Percentiles rank a stretch among this genome's conserved stretches.
phyloP scores from a whole-genome alignment of 2,329 filamentous ascomycete species.

The Neoscytalidium dimidiatum region DNA sequence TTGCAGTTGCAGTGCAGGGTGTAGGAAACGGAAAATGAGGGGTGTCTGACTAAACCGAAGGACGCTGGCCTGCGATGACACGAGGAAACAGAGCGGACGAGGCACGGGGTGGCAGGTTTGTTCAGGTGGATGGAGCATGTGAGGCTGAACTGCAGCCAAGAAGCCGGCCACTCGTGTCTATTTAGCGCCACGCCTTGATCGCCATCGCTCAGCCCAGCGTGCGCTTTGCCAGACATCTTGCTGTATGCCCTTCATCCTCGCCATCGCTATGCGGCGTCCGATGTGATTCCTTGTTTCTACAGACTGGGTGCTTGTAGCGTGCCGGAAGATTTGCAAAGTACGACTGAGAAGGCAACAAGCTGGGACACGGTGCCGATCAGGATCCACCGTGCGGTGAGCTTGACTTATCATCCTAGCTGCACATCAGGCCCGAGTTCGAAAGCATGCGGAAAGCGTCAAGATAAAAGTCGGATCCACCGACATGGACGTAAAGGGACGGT shows the following conservation, averaged over 20 bases:
- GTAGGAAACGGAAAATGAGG: not conserved
- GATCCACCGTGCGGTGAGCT: constrained; percentile 1
- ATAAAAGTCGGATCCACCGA: too few species aligned
- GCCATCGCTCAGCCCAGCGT: not conserved
- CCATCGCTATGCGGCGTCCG: too few species aligned
- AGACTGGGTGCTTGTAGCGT: too few species aligned
- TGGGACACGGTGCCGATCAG: not conserved
- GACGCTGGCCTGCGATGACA: not conserved
- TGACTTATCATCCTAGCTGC: not conserved
- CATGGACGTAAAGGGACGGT: not conserved
- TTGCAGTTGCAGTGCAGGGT: not conserved
- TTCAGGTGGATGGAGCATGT: constrained; percentile 12
- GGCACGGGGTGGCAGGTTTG: not conserved
- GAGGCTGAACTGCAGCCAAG: constrained; percentile 13
- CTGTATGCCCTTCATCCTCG: too few species aligned
- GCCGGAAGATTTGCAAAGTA: too few species aligned
- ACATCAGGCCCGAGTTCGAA: not conserved
- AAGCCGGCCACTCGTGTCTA: not conserved
- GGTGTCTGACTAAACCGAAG: not conserved
- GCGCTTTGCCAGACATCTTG: not conserved
- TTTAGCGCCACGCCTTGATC: constrained; percentile 3
- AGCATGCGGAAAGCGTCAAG: not conserved
- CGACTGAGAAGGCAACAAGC: too few species aligned
- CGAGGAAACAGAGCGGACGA: not conserved
- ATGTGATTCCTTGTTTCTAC: too few species aligned